A percentile compares a stretch with the other conserved stretches of the same genome.
phyloP scores from a whole-genome alignment of 805 yeast genomes.

The Saccharomycopsis olivae region DNA sequence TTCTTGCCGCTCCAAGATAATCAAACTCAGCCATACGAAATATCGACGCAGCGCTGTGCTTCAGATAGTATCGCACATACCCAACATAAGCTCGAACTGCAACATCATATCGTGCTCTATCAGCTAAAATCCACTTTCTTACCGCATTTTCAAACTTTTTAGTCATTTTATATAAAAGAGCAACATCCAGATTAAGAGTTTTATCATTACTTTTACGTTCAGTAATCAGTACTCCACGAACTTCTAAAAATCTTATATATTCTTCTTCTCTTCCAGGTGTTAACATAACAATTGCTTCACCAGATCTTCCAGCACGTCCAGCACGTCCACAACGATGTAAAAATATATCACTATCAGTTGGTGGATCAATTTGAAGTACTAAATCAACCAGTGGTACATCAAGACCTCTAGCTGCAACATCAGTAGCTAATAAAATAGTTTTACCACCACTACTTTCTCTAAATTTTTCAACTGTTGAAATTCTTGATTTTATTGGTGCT shows the following conservation, averaged over 20 bases:
- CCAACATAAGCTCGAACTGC: slow-evolving; percentile 77
- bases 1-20: slow-evolving; percentile 56
- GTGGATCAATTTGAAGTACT: slow-evolving; percentile 92
- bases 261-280: slow-evolving; percentile 72
- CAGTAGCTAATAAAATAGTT: slow-evolving; percentile 76
- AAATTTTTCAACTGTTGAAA: slow-evolving; percentile 60
- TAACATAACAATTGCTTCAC: slow-evolving; percentile 68
- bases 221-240: slow-evolving; percentile 47
- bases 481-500: slow-evolving; percentile 66
- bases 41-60: slow-evolving; percentile 81
- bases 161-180: slow-evolving; percentile 20
- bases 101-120: slow-evolving; percentile 72
- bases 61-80: slow-evolving; percentile 71
- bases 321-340: slow-evolving; percentile 93
- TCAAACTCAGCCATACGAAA: slow-evolving; percentile 68
- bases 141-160: slow-evolving; percentile 19
- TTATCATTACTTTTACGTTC: slow-evolving; percentile 4
- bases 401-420: slow-evolving; percentile 96
- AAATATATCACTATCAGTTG: slow-evolving; percentile 84
- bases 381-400: slow-evolving; percentile 93
- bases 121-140: slow-evolving; percentile 52
- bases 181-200: slow-evolving; percentile 17
- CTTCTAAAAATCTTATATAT: slow-evolving; percentile 68
- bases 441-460: slow-evolving; percentile 25
- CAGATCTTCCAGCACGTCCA: slow-evolving; percentile 81